Base-by-base conservation (phyloP, 106 monocot genomes). In the Allium cepa region DNA sequence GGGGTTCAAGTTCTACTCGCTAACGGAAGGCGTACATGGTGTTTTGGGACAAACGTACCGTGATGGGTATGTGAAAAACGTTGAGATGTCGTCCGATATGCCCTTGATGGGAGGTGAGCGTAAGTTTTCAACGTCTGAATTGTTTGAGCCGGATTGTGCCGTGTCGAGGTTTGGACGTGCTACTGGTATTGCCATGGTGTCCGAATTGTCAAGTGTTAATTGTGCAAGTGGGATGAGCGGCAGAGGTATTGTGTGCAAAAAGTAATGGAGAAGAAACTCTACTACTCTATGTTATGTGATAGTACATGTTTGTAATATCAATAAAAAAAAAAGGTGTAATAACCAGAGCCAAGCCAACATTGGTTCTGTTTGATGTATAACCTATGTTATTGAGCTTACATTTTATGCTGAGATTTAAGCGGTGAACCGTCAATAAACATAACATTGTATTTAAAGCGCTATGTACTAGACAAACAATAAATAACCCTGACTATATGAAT, bases 1-100 rank as follows among this genome's bases (percentile, higher is more conserved):
- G 16, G 76, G 66, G 14, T 86, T 86, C 57, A 79, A 76, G 79
- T 86, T 82, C 76, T 70, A 64, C 66, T 27, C 36, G 5, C 60
- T 86, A 17, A 67, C 73, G 3, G 50, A 17, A 50, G 69, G 79
- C 11, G 86, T 86, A 61, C 69, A 79, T 8, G 86, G 86, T 4
- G 86, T 86, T 8, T 18, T 82, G 14, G 86, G 82, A 6, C 76
- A 79, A 57, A 86, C 86, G 11, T 86, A 86, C 51, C 49, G 82
- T 4, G 63, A 11, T 11, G 17, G 17, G 0, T 63, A 63, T n/a
- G 17, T 9, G 4, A 63, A 46, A 15, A 45, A 47, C 7, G 63
- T 47, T 6, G 47, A 46, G 13, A 18, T 63, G 0, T 17, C 17
- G 7, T 11, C 63, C 8, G 3, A 4, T 13, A 47, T 63, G 11